Evolutionary conservation across 73 alveolate genomes (phyloP).

Genomic region (Halteria grandinella): DNA sequence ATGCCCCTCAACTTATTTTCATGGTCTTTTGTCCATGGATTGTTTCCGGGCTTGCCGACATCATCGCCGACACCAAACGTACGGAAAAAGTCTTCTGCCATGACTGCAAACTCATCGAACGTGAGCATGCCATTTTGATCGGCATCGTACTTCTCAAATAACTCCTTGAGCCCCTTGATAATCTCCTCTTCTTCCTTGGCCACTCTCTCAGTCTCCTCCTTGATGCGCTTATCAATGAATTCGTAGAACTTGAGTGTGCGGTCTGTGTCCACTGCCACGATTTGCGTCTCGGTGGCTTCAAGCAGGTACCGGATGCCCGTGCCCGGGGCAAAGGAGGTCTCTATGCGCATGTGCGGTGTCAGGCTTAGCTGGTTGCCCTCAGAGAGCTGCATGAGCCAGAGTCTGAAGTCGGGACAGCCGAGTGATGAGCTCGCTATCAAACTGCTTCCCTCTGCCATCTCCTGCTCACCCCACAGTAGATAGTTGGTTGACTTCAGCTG

Average conservation of each 20-base stretch:
- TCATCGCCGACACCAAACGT: background rate
- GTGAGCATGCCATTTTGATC: conserved; percentile 2
- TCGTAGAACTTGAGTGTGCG: conserved; percentile 45
- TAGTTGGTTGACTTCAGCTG: background rate
- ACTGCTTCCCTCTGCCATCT: background rate
- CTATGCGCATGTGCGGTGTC: conserved; percentile 41
- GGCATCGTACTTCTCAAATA: conserved; percentile 15
- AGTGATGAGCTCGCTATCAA: conserved; percentile 1
- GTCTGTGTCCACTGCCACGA: conserved; percentile 41
- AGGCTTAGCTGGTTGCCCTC: background rate
- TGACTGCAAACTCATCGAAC: background rate
- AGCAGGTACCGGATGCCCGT: conserved; percentile 29
- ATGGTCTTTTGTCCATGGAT: too few relatives aligned
- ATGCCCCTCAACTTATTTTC: too few relatives aligned
- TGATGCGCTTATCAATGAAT: conserved; percentile 28
- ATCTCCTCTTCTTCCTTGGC: background rate
- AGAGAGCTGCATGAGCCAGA: background rate
- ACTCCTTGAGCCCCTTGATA: background rate
- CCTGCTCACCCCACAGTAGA: conserved; percentile 28
- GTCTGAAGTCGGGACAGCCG: conserved; percentile 24
- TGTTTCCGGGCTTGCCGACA: too few relatives aligned
- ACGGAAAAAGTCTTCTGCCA: background rate
- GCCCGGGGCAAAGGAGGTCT: conserved; percentile 29
- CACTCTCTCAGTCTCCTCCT: conserved; percentile 37
- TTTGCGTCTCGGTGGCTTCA: conserved; percentile 18